These are phyloP conservation scores for Moesziomyces globuligerus DNA, from an alignment of 1,284 basidiomycete genomes.

Conservation along the genomic window DNA sequence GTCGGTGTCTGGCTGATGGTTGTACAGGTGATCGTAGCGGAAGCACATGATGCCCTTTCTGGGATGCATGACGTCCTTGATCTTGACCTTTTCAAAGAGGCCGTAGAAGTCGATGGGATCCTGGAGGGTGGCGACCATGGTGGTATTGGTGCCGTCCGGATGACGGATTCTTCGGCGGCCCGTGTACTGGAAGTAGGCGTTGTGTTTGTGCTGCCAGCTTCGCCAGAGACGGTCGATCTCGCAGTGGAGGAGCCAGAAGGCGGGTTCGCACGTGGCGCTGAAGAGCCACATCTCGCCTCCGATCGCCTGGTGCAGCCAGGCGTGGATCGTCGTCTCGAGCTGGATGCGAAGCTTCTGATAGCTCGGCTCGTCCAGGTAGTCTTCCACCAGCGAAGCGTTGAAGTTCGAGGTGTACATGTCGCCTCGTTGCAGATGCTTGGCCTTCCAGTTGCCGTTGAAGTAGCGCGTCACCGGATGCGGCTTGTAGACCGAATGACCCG, in stretches of 20 bases:
- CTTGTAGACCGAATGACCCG: slow-evolving; percentile 21
- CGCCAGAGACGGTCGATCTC: slow-evolving; percentile 35
- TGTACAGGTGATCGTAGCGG: slow-evolving; percentile 21
- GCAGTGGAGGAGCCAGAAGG: slow-evolving; percentile 40
- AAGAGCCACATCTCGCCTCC: slow-evolving; percentile 34
- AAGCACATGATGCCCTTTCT: slow-evolving; percentile 38
- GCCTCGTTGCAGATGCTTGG: slow-evolving; percentile 13
- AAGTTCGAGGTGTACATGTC: slow-evolving; percentile 37
- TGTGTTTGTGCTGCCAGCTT: slow-evolving; percentile 8
- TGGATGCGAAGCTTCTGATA: slow-evolving; percentile 10
- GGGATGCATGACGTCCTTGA: slow-evolving; percentile 42
- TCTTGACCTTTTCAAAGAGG: slow-evolving; percentile 30
- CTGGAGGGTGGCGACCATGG: slow-evolving; percentile 5
- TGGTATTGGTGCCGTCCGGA: neutral
- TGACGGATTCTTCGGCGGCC: slow-evolving; percentile 10
- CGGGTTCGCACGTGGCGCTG: slow-evolving; percentile 26
- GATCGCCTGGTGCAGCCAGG: slow-evolving; percentile 27
- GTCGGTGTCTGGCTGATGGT: slow-evolving; percentile 1
- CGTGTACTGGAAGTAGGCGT: slow-evolving; percentile 12
- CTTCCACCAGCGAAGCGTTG: slow-evolving; percentile 3
- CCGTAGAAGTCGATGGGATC: slow-evolving; percentile 34
- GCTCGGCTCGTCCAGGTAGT: slow-evolving; percentile 3
- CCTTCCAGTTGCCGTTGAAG: slow-evolving; percentile 32
- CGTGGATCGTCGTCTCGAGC: slow-evolving; percentile 21
- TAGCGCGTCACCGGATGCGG: slow-evolving; percentile 34